Evolutionary conservation across 257 asterid species (phyloP).

Genomic region (Verbascum thapsus): DNA sequence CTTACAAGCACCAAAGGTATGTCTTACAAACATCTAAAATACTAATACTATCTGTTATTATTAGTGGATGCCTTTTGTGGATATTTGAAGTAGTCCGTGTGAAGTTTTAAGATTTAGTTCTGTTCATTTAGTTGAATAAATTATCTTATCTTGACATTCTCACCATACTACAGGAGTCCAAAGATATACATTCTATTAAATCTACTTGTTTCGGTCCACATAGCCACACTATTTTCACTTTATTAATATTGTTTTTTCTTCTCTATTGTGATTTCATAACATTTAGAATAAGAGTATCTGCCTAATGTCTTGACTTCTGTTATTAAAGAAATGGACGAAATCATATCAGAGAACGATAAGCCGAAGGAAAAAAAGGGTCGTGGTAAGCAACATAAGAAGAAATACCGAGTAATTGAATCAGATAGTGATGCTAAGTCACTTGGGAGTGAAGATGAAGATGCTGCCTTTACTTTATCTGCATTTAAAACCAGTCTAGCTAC

Average conservation of each 20-base stretch:
- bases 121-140: background rate
- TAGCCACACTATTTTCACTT: slow-evolving; percentile 2
- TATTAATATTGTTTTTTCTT: background rate
- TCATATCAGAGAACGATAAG: slow-evolving; percentile 26
- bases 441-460: slow-evolving; percentile 50
- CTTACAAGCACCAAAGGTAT: slow-evolving; percentile 52
- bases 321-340: slow-evolving; percentile 35
- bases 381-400: slow-evolving; percentile 46
- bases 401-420: slow-evolving; percentile 49
- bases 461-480: slow-evolving; percentile 39
- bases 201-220: background rate
- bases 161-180: slow-evolving; percentile 4
- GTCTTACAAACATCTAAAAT: slow-evolving; percentile 7
- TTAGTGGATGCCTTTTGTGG: slow-evolving; percentile 4
- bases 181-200: background rate
- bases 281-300: slow-evolving; percentile 13
- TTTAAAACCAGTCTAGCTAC: slow-evolving; percentile 32
- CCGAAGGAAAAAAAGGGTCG: slow-evolving; percentile 35
- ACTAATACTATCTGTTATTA: slow-evolving; percentile 15
- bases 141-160: slow-evolving; percentile 13
- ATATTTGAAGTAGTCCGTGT: slow-evolving; percentile 5
- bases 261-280: slow-evolving; percentile 16
- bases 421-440: slow-evolving; percentile 46
- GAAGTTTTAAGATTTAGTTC: slow-evolving; percentile 1
- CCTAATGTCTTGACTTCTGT: slow-evolving; percentile 26